These are phyloP conservation scores for Volvariella volvacea DNA, from an alignment of 1,284 basidiomycete genomes.

Conservation along the genomic window DNA sequence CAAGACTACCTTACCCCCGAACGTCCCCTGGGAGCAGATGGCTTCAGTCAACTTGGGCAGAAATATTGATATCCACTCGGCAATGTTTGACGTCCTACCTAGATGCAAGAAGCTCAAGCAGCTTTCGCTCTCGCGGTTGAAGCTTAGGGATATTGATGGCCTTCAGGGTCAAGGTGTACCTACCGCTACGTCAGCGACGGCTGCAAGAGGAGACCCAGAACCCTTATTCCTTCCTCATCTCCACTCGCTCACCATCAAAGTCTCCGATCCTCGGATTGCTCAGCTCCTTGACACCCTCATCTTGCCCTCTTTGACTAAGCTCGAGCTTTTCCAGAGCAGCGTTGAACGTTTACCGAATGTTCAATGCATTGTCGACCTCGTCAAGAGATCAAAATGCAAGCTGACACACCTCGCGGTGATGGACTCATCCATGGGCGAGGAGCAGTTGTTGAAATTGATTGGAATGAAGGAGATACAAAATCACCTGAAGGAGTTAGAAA, in stretches of 20 bases:
- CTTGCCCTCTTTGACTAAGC: neutral
- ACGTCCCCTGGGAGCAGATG: neutral
- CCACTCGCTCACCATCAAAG: neutral
- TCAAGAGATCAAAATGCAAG: conserved; percentile 1
- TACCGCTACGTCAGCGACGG: neutral
- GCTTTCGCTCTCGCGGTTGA: neutral
- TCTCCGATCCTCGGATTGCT: neutral
- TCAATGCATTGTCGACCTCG: neutral
- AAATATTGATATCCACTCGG: neutral
- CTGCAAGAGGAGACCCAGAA: neutral
- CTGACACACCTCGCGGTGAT: neutral
- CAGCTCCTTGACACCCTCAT: neutral
- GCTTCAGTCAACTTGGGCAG: neutral
- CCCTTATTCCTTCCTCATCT: neutral
- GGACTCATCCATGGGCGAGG: neutral
- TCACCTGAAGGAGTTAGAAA: neutral
- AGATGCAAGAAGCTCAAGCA: neutral
- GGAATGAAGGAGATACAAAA: neutral
- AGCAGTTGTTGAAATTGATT: neutral
- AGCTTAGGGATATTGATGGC: neutral
- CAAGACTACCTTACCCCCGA: neutral
- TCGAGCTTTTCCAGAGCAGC: neutral
- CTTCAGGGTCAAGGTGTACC: neutral
- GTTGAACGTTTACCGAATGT: neutral
- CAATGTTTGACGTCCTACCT: neutral